Conservation (phyloP, 495 filamentous ascomycete genomes). For the Aspergillus saccharolyticus region DNA sequence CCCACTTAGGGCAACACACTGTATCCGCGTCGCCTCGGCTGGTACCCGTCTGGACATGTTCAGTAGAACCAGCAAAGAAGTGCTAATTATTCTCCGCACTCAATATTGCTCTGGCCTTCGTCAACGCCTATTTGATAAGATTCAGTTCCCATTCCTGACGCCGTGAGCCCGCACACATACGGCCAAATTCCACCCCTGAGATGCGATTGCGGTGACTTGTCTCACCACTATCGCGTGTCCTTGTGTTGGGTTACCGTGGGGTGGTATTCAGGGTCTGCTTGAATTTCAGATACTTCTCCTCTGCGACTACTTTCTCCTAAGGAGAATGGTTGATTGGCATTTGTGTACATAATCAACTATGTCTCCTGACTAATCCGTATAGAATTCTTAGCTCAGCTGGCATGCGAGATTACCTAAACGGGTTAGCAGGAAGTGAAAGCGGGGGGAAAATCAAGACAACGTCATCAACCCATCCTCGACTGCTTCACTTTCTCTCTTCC, state of each 20-base stretch:
- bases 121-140: not conserved
- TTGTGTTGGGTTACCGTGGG: not conserved
- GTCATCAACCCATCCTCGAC: not conserved
- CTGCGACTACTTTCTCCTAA: too few relatives aligned
- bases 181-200: not conserved
- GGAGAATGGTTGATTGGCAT: too few relatives aligned
- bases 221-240: not conserved
- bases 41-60: not conserved
- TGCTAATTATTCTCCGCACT: too few relatives aligned
- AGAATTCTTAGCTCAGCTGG: not conserved
- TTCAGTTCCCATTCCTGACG: not conserved
- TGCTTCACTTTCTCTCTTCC: too few relatives aligned
- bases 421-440: not conserved
- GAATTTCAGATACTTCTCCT: not conserved
- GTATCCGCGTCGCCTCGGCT: not conserved
- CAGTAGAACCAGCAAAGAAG: too few relatives aligned
- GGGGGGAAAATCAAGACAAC: not conserved
- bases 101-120: not conserved
- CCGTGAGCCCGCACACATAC: not conserved
- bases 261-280: not conserved
- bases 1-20: not conserved
- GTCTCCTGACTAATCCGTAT: too few relatives aligned
- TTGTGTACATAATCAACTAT: too few relatives aligned
- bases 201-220: not conserved
- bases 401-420: not conserved